Base-by-base conservation (phyloP, 495 filamentous ascomycete genomes). In the Penicillium goetzii region DNA sequence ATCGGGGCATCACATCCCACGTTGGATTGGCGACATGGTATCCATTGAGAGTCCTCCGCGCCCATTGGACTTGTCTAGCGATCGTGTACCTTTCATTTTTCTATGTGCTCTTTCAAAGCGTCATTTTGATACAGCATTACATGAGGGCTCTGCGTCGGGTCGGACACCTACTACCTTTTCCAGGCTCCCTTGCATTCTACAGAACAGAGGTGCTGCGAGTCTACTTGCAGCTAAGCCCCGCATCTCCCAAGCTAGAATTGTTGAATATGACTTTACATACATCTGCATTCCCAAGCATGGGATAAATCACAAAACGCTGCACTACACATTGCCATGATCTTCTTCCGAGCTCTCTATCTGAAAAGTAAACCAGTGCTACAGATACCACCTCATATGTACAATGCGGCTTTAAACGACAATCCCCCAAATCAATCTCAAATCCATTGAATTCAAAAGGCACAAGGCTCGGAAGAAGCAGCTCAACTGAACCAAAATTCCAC, bases 11-110 rank as follows among this genome's bases (percentile, higher is more conserved):
- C 47, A 2, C 36, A 56, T 30, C 47, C 62, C 32, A 56, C 47
- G 62, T 60, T 14, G 56, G 63, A 52, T 58, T 49, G 53, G 65
- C 63, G 59, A 65, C 41, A 54, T 57, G 70, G 65, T 40, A 56
- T 70, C 65, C 40, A 67, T 64, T 62, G 60, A 52, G 60, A 52
- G 60, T 61, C 49, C 23, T 53, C 32, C 45, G 23, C 52, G 21
- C 41, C 63, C 21, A 45, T 59, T 61, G 53, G 41, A 52, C 49
- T 59, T 70, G 57, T 70, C 67, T 65, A 70, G 67, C 70, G 67
- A 66, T 65, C 23, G n/a, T 59, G 28, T 67, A 34, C 60, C 10
- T 63, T 55, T 33, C 23, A 33, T 59, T 38, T 2, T 36, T 62
- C 36, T 28, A 1, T 43, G 50, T 32, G 21, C 56, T 43, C 25